phyloP scores from a whole-genome alignment of 805 yeast species.

The Pachysolen tannophilus region DNA sequence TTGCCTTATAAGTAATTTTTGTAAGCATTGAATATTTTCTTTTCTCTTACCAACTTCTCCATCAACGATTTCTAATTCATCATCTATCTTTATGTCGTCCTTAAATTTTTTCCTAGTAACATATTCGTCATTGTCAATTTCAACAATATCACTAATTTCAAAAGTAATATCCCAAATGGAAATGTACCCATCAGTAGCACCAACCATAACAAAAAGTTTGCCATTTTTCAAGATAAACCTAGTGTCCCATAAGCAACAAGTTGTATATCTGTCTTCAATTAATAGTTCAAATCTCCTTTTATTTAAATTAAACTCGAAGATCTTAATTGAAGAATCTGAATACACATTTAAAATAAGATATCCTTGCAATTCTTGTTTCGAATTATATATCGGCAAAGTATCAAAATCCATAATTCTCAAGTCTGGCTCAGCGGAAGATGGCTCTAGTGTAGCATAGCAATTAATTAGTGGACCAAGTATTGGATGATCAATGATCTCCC shows the following conservation, averaged over 20 bases:
- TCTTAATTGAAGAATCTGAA: slow-evolving; percentile 72
- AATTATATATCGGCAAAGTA: slow-evolving; percentile 29
- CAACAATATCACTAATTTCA: neutral
- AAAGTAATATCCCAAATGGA: slow-evolving; percentile 49
- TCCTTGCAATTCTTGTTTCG: slow-evolving; percentile 24
- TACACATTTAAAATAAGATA: slow-evolving; percentile 63
- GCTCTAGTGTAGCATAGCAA: slow-evolving; percentile 45
- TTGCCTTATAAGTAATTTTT: slow-evolving; percentile 28
- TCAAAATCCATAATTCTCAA: slow-evolving; percentile 85
- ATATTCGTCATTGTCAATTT: neutral
- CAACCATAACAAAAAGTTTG: slow-evolving; percentile 34
- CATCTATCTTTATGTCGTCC: neutral
- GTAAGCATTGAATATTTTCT: slow-evolving; percentile 12
- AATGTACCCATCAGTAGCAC: slow-evolving; percentile 81
- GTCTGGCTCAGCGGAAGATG: slow-evolving; percentile 60
- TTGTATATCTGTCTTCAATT: slow-evolving; percentile 45
- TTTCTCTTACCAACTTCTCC: slow-evolving; percentile 4
- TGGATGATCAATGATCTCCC: slow-evolving; percentile 47
- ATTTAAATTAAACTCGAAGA: slow-evolving; percentile 45
- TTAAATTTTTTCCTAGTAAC: neutral
- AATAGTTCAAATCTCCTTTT: slow-evolving; percentile 34
- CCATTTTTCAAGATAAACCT: slow-evolving; percentile 30
- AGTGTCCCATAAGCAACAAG: slow-evolving; percentile 71
- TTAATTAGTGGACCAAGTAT: slow-evolving; percentile 34
- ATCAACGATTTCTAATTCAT: slow-evolving; percentile 3